A percentile compares a stretch with the other conserved stretches of the same genome.
These are phyloP conservation scores for Knoxia roxburghii DNA, from an alignment of 257 asterid species.

Conservation along the genomic window DNA sequence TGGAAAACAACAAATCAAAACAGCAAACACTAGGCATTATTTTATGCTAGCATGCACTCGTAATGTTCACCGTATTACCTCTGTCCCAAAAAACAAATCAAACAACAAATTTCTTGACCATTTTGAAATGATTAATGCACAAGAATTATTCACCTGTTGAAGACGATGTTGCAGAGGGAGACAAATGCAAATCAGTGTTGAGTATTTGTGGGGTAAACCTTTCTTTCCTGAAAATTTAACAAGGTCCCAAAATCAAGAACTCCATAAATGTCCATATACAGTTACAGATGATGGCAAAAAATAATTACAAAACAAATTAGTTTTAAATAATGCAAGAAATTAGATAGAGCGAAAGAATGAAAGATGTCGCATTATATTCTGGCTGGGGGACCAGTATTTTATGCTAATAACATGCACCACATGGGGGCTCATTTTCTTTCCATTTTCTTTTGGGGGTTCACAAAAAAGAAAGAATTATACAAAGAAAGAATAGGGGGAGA, in stretches of 20 bases:
- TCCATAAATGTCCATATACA: neutral
- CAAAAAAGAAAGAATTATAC: neutral
- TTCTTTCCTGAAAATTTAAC: conserved; percentile 27
- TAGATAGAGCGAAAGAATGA: conserved; percentile 12
- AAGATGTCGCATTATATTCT: conserved; percentile 18
- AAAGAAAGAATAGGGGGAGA: conserved; percentile 11
- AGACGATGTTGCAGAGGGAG: no score
- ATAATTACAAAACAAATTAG: neutral
- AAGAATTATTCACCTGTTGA: conserved; percentile 18
- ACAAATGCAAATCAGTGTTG: conserved; percentile 2
- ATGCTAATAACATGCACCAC: conserved; percentile 59
- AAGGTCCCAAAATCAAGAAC: neutral
- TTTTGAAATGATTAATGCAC: no score
- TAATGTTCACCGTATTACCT: no score
- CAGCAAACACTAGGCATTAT: no score
- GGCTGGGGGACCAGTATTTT: conserved; percentile 47
- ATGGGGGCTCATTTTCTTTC: conserved; percentile 32
- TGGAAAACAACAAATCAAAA: neutral
- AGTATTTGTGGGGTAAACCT: conserved; percentile 23
- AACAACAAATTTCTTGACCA: no score
- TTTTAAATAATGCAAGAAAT: conserved; percentile 19
- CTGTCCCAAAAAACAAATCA: no score
- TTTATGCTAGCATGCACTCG: neutral
- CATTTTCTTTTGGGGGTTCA: conserved; percentile 17
- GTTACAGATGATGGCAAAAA: neutral